Base-by-base conservation (phyloP, 2,329 filamentous ascomycete genomes). In the Curvularia sp. region DNA sequence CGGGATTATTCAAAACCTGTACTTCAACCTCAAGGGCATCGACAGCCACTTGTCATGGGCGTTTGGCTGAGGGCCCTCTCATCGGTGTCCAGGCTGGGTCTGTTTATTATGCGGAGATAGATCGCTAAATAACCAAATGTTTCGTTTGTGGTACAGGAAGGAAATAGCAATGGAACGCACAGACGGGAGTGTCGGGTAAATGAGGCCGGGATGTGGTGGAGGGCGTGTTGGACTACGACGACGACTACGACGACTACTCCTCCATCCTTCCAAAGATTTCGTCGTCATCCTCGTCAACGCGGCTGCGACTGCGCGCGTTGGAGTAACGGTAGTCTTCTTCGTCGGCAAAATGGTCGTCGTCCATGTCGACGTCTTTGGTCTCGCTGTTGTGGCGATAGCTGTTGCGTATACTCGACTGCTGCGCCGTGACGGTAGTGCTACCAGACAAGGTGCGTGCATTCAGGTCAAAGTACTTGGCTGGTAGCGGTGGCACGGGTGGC, bases 181-280 rank as follows among this genome's bases (percentile, higher is more conserved):
- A 46, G 53, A 21, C 49, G 52, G 27, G 38, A 51, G 10, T 32
- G 54, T 45, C 30, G 28, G 32, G 49, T 52, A 54, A 56, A 47
- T 54, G 56, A 46, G 59, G 34, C 49, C 58, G 53, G 49, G 41
- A 55, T 38, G 54, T 55, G 59, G 55, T 65, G 36, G 55, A 38
- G 42, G 23, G 57, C 34, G 10, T 38, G 42, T 25, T 49, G 13
- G 23, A 51, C 39, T 30, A 21, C 21, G 47, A 15, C 42, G 21
- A 13, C 57, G 23, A 51, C 39, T 30, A 21, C 21, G 47, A 15
- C 42, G 21, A 13, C 57, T 70, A 78, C 62, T 96, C 92, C 79
- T 99, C 95, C 94, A 98, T 98, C 67, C 87, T 87, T 56, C 93
- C 93, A 81, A 99, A 99, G 70, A 98, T 90, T 73, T 93, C 93